A percentile compares a stretch with the other conserved stretches of the same genome.
Conservation (phyloP, 305 asterid genomes). For the Fraxinus sp. region DNA sequence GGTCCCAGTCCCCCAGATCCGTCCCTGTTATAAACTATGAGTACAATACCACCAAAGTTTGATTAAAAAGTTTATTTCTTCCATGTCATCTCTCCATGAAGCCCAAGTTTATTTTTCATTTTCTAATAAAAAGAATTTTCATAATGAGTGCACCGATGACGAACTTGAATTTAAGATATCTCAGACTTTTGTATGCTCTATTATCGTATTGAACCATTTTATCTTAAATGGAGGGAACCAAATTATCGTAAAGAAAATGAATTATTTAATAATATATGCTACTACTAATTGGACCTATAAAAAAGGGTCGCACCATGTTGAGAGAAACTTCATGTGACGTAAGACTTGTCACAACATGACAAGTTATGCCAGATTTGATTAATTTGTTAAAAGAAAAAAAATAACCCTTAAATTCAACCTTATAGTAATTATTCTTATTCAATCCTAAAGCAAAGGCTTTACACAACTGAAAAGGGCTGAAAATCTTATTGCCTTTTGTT, state of each 20-base stretch:
- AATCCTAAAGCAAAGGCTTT: conserved; percentile 13
- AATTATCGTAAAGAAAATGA: no score
- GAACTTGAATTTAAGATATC: not conserved
- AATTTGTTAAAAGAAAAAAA: no score
- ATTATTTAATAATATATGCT: not conserved
- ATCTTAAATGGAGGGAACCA: not conserved
- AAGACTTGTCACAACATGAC: not conserved
- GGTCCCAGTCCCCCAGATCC: no score
- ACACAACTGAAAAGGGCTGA: conserved; percentile 13
- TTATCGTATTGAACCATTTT: not conserved
- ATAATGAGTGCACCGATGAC: not conserved
- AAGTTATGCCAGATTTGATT: not conserved
- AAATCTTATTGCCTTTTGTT: conserved; percentile 12
- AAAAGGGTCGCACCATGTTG: not conserved
- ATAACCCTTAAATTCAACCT: not conserved
- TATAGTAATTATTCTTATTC: not conserved
- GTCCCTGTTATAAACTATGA: not conserved
- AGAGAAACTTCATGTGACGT: not conserved
- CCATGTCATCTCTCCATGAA: not conserved
- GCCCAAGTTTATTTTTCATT: not conserved
- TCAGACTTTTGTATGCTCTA: not conserved
- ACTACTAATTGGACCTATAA: not conserved
- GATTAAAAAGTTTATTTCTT: no score
- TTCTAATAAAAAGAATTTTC: not conserved
- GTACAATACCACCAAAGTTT: not conserved